phyloP scores from a whole-genome alignment of 345 rosid genomes.

The Rhodamnia rubescens region DNA sequence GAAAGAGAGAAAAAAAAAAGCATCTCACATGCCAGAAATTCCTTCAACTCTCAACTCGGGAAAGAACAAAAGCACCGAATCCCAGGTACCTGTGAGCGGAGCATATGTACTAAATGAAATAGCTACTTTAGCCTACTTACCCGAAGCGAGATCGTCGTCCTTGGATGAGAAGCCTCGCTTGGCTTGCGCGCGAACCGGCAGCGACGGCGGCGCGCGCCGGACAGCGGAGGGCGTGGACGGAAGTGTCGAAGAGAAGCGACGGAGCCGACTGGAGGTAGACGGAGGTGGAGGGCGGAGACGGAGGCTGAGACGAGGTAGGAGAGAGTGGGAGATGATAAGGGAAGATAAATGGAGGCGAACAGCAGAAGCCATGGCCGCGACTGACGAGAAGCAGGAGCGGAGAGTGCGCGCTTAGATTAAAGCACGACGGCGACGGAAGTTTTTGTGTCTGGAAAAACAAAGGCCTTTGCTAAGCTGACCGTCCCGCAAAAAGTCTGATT shows the following conservation, averaged over 20 bases:
- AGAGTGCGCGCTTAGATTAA: not conserved
- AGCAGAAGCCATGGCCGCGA: conserved; percentile 25
- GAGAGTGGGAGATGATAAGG: not conserved
- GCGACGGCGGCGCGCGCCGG: conserved; percentile 9
- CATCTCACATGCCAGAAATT: not conserved
- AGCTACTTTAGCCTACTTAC: no score
- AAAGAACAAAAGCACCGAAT: not conserved
- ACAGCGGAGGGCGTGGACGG: conserved; percentile 12
- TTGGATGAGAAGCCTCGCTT: conserved; percentile 28
- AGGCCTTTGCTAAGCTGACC: no score
- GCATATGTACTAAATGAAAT: not conserved
- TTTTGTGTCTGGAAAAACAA: not conserved
- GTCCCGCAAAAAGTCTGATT: no score
- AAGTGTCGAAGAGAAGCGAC: conserved; percentile 10
- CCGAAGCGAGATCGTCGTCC: conserved; percentile 29
- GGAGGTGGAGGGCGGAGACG: conserved; percentile 19
- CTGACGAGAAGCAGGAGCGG: not conserved
- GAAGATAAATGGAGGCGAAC: conserved; percentile 6
- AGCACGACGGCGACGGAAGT: not conserved
- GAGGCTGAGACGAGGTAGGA: conserved; percentile 20
- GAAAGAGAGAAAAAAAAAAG: not conserved
- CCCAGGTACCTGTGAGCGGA: not conserved
- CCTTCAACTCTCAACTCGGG: not conserved
- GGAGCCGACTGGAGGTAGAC: conserved; percentile 1
- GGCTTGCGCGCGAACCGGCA: conserved; percentile 25